Percentiles rank a stretch among this genome's conserved stretches.
These are phyloP conservation scores for Calendula officinalis DNA, from an alignment of 129 eudicot species.

Conservation along the genomic window DNA sequence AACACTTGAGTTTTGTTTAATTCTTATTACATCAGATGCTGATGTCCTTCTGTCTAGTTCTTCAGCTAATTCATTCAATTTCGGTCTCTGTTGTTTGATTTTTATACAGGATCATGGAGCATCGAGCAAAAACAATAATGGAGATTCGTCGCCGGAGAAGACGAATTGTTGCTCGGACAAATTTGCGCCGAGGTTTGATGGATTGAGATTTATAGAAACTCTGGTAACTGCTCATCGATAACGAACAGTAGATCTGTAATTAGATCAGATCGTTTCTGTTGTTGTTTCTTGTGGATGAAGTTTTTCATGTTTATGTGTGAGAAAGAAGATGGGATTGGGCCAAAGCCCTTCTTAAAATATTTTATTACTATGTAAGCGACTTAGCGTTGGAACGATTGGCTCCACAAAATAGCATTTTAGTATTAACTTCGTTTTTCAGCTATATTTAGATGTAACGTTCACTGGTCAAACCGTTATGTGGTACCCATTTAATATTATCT, in stretches of 20 bases:
- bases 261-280: background rate
- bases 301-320: slow-evolving; percentile 16
- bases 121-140: slow-evolving; percentile 26
- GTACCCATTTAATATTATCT: too few relatives aligned
- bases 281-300: slow-evolving; percentile 28
- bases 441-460: too few relatives aligned
- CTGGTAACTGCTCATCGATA: slow-evolving; percentile 87
- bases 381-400: slow-evolving; percentile 1
- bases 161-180: slow-evolving; percentile 48
- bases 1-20: background rate
- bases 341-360: slow-evolving; percentile 3
- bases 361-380: background rate
- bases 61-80: background rate
- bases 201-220: slow-evolving; percentile 89
- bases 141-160: slow-evolving; percentile 23
- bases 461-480: too few relatives aligned
- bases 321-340: slow-evolving; percentile 17
- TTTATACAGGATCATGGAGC: slow-evolving; percentile 30
- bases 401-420: slow-evolving; percentile 8
- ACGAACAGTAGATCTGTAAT: slow-evolving; percentile 1
- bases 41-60: background rate
- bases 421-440: too few relatives aligned
- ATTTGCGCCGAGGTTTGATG: slow-evolving; percentile 85
- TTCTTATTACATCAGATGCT: background rate
- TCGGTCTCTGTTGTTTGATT: background rate